These are phyloP conservation scores for Apiotrichum akiyoshidainum DNA, from an alignment of 1,284 basidiomycete genomes.

Conservation along the genomic window DNA sequence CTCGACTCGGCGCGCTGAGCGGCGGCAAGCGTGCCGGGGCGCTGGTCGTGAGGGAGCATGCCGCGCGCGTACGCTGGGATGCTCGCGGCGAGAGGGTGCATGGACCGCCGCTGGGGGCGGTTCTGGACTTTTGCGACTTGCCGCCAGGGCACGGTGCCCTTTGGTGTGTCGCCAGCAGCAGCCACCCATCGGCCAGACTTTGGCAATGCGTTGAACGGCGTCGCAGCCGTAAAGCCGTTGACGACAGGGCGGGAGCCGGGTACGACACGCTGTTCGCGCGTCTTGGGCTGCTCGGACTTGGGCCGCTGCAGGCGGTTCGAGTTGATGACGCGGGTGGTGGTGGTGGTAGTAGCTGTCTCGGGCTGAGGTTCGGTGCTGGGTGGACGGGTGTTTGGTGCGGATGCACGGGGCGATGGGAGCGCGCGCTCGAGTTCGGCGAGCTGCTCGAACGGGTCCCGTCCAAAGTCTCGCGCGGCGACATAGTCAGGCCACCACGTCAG, in stretches of 20 bases:
- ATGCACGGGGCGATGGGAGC: background rate
- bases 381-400: background rate
- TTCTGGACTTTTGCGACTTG: constrained; percentile 22
- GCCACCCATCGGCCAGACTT: background rate
- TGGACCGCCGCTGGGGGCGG: background rate
- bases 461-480: constrained; percentile 20
- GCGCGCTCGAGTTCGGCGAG: constrained; percentile 2
- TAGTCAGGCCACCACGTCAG: constrained; percentile 40
- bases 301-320: constrained; percentile 12
- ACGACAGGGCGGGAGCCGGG: constrained; percentile 2
- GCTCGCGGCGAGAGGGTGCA: constrained; percentile 30
- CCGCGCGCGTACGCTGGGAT: constrained; percentile 38
- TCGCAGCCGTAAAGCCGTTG: background rate
- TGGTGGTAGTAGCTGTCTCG: background rate
- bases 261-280: background rate
- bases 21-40: constrained; percentile 23
- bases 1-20: background rate
- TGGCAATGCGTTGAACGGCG: background rate
- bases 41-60: constrained; percentile 24
- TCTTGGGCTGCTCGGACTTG: constrained; percentile 3
- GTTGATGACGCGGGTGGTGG: constrained; percentile 8
- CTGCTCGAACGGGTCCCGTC: constrained; percentile 9
- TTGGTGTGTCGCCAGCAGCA: background rate
- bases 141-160: constrained; percentile 24
- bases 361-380: background rate